These are phyloP conservation scores for Linum trigynum DNA, from an alignment of 345 rosid species.

Conservation along the genomic window DNA sequence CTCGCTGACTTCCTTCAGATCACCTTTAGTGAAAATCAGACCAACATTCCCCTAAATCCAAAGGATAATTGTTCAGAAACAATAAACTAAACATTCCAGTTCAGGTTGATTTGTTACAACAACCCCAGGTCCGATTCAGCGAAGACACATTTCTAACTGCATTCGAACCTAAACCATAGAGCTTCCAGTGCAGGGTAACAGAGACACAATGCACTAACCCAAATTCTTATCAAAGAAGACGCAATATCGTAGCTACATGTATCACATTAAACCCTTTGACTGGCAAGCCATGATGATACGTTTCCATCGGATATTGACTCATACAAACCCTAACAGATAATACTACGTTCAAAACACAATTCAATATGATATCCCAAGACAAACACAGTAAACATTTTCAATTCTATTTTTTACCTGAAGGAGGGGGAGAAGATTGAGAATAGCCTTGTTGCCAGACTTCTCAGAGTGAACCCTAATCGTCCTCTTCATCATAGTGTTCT, in stretches of 20 bases:
- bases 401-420: background rate
- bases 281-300: too few relatives aligned
- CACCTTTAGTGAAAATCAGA: constrained; percentile 3
- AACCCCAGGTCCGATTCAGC: too few relatives aligned
- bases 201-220: too few relatives aligned
- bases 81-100: background rate
- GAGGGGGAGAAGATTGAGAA: background rate
- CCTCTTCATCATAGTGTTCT: constrained; percentile 7
- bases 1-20: constrained; percentile 4
- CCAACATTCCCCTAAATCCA: constrained; percentile 1
- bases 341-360: background rate
- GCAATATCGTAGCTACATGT: too few relatives aligned
- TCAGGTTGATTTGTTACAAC: background rate
- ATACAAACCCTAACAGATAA: background rate
- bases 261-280: too few relatives aligned
- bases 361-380: too few relatives aligned
- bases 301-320: too few relatives aligned
- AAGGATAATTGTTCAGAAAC: background rate
- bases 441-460: constrained; percentile 2
- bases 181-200: too few relatives aligned
- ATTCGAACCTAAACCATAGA: too few relatives aligned
- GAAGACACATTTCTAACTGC: too few relatives aligned
- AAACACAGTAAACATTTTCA: too few relatives aligned
- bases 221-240: too few relatives aligned
- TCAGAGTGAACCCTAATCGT: constrained; percentile 4